These are phyloP conservation scores for Colletotrichum brevisporum DNA, from an alignment of 2,329 filamentous ascomycete genomes.

Conservation along the genomic window DNA sequence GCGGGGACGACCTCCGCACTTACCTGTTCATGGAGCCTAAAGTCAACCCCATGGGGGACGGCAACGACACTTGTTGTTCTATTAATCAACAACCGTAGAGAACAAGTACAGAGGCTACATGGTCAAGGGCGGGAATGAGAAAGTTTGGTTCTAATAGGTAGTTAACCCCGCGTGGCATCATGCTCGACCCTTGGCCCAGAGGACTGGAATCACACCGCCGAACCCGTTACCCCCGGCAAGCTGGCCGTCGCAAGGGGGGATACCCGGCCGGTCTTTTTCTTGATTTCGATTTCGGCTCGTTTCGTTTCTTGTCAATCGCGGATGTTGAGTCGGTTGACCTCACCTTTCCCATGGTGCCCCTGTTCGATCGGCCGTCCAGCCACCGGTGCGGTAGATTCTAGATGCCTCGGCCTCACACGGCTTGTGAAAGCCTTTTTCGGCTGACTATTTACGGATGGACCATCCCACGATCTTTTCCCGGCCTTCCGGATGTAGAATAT, in stretches of 20 bases:
- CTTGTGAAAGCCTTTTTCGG: slow-evolving; percentile 24
- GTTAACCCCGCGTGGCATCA: slow-evolving; percentile 25
- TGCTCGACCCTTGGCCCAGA: slow-evolving; percentile 6
- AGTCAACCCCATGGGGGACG: slow-evolving; percentile 20
- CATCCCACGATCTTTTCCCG: slow-evolving; percentile 7
- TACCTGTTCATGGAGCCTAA: slow-evolving; percentile 22
- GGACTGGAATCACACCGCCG: background rate
- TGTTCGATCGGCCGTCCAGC: slow-evolving; percentile 19
- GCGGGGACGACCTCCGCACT: slow-evolving; percentile 3
- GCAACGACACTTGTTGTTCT: slow-evolving; percentile 15
- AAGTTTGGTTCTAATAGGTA: slow-evolving; percentile 14
- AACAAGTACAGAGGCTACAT: background rate
- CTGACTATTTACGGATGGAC: slow-evolving; percentile 30
- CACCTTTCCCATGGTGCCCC: slow-evolving; percentile 5
- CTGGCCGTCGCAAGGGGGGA: background rate
- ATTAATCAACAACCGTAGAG: background rate
- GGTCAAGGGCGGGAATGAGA: slow-evolving; percentile 10
- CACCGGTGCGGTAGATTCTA: background rate
- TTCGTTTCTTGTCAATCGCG: slow-evolving; percentile 4
- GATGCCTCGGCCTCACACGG: slow-evolving; percentile 36
- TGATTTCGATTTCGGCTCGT: slow-evolving; percentile 7
- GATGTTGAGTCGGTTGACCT: background rate
- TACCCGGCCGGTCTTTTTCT: background rate
- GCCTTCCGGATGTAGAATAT: background rate
- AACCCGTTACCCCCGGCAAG: background rate